Conservation (phyloP, 192 early-diverging fungal species). For the Backusella tuberculispora region DNA sequence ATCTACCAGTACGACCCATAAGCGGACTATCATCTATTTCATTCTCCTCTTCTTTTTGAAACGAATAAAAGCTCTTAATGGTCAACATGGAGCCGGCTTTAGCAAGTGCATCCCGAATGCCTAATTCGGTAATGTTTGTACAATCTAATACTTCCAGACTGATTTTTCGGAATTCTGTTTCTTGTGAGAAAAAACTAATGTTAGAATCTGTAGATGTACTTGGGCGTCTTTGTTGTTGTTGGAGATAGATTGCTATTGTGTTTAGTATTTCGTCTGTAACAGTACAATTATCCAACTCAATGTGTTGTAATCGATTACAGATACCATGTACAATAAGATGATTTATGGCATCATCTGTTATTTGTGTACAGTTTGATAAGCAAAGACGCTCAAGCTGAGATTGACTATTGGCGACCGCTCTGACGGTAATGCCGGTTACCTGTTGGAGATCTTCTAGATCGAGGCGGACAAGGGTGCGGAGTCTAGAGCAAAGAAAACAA, state of each 20-base stretch:
- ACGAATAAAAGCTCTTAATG: slow-evolving; percentile 56
- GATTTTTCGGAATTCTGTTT: background rate
- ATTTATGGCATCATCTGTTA: slow-evolving; percentile 44
- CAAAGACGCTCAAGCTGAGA: slow-evolving; percentile 36
- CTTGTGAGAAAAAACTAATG: slow-evolving; percentile 8
- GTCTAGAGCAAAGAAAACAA: slow-evolving; percentile 31
- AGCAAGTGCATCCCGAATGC: slow-evolving; percentile 44
- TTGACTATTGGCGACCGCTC: slow-evolving; percentile 37
- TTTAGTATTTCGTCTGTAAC: slow-evolving; percentile 50
- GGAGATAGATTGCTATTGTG: slow-evolving; percentile 48
- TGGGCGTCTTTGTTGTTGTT: slow-evolving; percentile 33
- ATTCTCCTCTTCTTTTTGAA: slow-evolving; percentile 25
- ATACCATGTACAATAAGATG: slow-evolving; percentile 33
- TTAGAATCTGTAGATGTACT: slow-evolving; percentile 21
- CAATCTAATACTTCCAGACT: slow-evolving; percentile 56
- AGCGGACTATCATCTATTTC: background rate
- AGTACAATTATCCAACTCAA: slow-evolving; percentile 51
- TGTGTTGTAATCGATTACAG: slow-evolving; percentile 40
- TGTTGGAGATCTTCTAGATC: slow-evolving; percentile 44
- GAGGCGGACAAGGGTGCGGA: slow-evolving; percentile 28
- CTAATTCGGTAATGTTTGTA: slow-evolving; percentile 50
- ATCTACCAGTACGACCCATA: background rate
- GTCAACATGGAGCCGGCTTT: slow-evolving; percentile 42
- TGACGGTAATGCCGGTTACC: slow-evolving; percentile 37
- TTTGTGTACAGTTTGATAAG: slow-evolving; percentile 45